These are phyloP conservation scores for Zygnema cylindricum DNA, from an alignment of 139 green algal species.

Conservation along the genomic window DNA sequence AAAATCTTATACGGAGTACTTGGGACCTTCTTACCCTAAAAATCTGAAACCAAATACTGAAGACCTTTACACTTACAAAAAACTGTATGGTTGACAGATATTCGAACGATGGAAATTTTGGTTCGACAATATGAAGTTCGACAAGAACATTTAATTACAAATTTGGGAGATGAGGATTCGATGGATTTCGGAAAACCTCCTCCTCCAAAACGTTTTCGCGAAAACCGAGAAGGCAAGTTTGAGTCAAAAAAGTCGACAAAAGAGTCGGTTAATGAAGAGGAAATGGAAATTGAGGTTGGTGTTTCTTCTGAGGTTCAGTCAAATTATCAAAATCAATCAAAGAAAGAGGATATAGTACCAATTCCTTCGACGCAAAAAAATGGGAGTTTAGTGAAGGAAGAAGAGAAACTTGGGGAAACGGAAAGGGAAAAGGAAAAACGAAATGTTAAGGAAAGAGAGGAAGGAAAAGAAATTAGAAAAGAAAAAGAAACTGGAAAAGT, in stretches of 20 bases:
- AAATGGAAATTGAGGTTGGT: neutral
- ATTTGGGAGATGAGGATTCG: slow-evolving; percentile 21
- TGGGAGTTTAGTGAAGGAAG: neutral
- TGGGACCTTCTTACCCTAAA: too few species aligned
- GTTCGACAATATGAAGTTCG: slow-evolving; percentile 83
- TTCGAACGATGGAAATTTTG: slow-evolving; percentile 58
- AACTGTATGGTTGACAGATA: too few species aligned
- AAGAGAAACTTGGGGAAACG: neutral
- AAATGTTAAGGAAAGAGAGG: neutral
- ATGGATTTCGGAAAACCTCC: neutral
- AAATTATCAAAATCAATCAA: too few species aligned
- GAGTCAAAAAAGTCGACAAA: too few species aligned
- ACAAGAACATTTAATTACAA: slow-evolving; percentile 23
- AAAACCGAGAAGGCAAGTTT: neutral
- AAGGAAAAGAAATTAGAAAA: neutral
- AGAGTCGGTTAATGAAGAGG: too few species aligned
- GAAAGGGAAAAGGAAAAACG: too few species aligned
- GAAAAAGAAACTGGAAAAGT: neutral
- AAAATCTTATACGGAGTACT: too few species aligned
- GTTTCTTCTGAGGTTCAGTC: too few species aligned
- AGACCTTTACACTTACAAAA: too few species aligned
- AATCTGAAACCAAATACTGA: too few species aligned
- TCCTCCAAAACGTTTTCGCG: neutral
- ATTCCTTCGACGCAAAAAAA: neutral
- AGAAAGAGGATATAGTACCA: neutral